A percentile compares a stretch with the other conserved stretches of the same genome.
These are phyloP conservation scores for Tremellales sp. DNA, from an alignment of 1,284 basidiomycete species.

Conservation along the genomic window DNA sequence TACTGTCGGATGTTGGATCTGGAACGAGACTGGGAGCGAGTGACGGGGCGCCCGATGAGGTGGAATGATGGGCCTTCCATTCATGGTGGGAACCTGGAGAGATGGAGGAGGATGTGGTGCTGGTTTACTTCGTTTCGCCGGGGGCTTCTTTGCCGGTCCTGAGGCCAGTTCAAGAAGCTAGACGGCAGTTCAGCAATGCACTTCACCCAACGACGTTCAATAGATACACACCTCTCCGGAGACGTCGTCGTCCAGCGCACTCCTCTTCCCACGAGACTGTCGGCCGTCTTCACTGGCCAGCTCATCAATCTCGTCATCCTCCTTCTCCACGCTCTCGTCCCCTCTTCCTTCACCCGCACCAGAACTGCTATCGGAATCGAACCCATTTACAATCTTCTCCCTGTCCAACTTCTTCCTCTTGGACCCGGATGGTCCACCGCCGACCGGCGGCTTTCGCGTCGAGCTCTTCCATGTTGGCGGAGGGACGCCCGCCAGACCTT, in stretches of 20 bases:
- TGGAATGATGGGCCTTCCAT: background rate
- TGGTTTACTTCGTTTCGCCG: slow-evolving; percentile 8
- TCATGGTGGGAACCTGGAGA: slow-evolving; percentile 4
- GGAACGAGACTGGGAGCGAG: slow-evolving; percentile 6
- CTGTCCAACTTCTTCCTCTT: slow-evolving; percentile 20
- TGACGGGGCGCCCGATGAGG: slow-evolving; percentile 8
- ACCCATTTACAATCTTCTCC: slow-evolving; percentile 34
- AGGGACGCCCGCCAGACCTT: no score
- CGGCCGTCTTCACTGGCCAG: slow-evolving; percentile 27
- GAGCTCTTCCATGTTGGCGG: no score
- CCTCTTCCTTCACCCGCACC: slow-evolving; percentile 22
- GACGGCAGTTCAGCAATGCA: background rate
- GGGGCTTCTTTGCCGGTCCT: slow-evolving; percentile 39
- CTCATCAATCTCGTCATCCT: slow-evolving; percentile 33
- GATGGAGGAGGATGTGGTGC: slow-evolving; percentile 1
- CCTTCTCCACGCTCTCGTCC: slow-evolving; percentile 23
- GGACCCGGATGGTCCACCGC: no score
- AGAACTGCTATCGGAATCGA: slow-evolving; percentile 23
- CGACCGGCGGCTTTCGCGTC: no score
- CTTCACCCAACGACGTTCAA: background rate
- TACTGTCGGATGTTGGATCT: slow-evolving; percentile 6
- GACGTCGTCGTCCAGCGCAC: slow-evolving; percentile 34
- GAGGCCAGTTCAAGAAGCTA: slow-evolving; percentile 39
- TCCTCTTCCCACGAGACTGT: slow-evolving; percentile 21
- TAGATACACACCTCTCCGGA: slow-evolving; percentile 25